Conservation (phyloP, 768 basidiomycete genomes). For the Suillus discolor region DNA sequence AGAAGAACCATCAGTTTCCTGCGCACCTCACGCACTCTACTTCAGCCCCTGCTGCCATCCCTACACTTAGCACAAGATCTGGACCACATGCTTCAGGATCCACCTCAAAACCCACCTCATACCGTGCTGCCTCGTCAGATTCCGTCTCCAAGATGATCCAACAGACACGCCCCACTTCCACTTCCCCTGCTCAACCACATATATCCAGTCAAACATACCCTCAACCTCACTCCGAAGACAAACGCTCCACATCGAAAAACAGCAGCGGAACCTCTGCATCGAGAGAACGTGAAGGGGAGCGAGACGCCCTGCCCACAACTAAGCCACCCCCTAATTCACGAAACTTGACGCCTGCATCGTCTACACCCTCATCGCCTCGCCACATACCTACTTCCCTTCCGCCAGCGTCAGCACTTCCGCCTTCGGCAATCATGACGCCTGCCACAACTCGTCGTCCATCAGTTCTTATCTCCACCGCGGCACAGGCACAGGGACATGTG, state of each 20-base stretch:
- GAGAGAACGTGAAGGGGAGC: constrained; percentile 20
- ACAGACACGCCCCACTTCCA: constrained; percentile 16
- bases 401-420: constrained; percentile 36
- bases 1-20: constrained; percentile 21
- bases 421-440: constrained; percentile 46
- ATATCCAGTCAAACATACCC: constrained; percentile 8
- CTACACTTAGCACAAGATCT: constrained; percentile 22
- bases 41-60: constrained; percentile 46
- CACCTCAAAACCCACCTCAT: constrained; percentile 24
- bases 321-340: constrained; percentile 43
- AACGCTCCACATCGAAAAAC: constrained; percentile 20
- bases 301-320: constrained; percentile 18
- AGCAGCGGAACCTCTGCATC: constrained; percentile 30
- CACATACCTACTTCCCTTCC: constrained; percentile 43
- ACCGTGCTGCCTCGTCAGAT: constrained; percentile 30
- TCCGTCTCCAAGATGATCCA: constrained; percentile 13
- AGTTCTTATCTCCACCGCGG: constrained; percentile 39
- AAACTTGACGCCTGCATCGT: constrained; percentile 58
- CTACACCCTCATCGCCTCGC: constrained; percentile 59
- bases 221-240: constrained; percentile 8
- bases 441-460: constrained; percentile 44
- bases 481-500: constrained; percentile 27
- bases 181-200: constrained; percentile 29
- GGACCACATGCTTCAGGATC: constrained; percentile 14
- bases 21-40: constrained; percentile 36